These are phyloP conservation scores for Monascus purpureus DNA, from an alignment of 495 filamentous ascomycete species.

Conservation along the genomic window DNA sequence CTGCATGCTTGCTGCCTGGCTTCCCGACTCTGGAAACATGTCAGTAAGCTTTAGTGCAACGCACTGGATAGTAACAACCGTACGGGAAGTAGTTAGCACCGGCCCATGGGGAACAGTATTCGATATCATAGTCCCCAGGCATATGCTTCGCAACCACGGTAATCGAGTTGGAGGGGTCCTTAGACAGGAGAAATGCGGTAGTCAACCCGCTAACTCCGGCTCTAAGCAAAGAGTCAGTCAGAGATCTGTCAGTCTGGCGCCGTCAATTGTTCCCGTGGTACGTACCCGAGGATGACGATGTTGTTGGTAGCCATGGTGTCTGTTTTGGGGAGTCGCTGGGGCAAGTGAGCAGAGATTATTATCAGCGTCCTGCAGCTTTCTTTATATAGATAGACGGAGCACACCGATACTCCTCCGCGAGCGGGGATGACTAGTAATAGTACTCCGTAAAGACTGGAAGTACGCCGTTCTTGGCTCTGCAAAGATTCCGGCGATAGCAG, in stretches of 20 bases:
- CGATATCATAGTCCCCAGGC: conserved; percentile 95
- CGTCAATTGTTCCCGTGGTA: too few relatives aligned
- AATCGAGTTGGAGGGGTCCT: conserved; percentile 50
- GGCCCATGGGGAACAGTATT: conserved; percentile 93
- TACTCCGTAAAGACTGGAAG: too few relatives aligned
- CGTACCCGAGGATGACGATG: conserved; percentile 54
- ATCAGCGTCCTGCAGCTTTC: too few relatives aligned
- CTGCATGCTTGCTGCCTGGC: conserved; percentile 35
- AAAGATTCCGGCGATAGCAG: too few relatives aligned
- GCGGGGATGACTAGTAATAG: too few relatives aligned
- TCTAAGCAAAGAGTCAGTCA: conserved; percentile 29
- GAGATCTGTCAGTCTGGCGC: too few relatives aligned
- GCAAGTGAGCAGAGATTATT: neutral
- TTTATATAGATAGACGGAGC: too few relatives aligned
- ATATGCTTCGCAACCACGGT: conserved; percentile 90
- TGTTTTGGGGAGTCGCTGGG: neutral
- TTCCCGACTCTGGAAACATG: conserved; percentile 33
- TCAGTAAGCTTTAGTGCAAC: too few relatives aligned
- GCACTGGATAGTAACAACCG: too few relatives aligned
- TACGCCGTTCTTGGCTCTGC: too few relatives aligned
- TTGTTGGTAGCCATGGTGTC: conserved; percentile 27
- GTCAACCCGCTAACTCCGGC: conserved; percentile 88
- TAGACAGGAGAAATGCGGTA: conserved; percentile 72
- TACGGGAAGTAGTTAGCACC: conserved; percentile 89
- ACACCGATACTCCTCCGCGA: too few relatives aligned